Evolutionary conservation across 164 flowering plant genomes (phyloP), one percentile per base, ranked within the genome.

Genomic region (Liriodendron chinense): DNA sequence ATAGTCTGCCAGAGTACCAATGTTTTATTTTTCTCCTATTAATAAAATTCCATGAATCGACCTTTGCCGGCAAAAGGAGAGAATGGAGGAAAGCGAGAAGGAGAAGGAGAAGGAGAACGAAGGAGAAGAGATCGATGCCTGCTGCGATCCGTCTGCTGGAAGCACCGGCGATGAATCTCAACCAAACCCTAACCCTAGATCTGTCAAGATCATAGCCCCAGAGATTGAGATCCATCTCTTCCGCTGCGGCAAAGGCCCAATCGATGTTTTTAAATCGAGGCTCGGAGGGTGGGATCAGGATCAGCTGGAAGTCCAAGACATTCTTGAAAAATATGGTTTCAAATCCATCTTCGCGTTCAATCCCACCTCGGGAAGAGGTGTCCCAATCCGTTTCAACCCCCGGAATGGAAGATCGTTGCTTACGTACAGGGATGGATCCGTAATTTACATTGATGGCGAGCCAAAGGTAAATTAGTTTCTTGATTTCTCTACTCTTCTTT

Each of bases 221-320:
- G 89, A 87, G 78, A 83, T 81, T 7, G 89, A 89, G 73, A 72
- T 89, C 47, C 82, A 80, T 47, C 80, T 89, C 21, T 89, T 71
- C 75, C 78, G 84, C 28, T 69, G 64, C 49, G 90, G 90, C 1
- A 84, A 86, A 59, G 92, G 92, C 24, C 92, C 90, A 26, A 84
- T 87, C 74, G 92, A 85, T 16, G 75, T 83, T n/a, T 83, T 87
- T 80, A 85, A 81, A 62, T 57, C 86, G 23, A 76, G 73, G 25
- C 72, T 89, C 34, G 90, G 86, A 18, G 92, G 92, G 22, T 89
- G 87, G 87, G 92, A 86, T 26, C 90, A 86, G 72, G 85, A 89
- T 59, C 88, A 79, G 71, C 76, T 89, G 49, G 90, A 89, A 61
- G 86, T 87, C n/a, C 73, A 71, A 2, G 88, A 86, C 1, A 87